A percentile compares a stretch with the other conserved stretches of the same genome.
These are phyloP conservation scores for Yamadazyma phyllophila DNA, from an alignment of 805 yeast species.

Conservation along the genomic window DNA sequence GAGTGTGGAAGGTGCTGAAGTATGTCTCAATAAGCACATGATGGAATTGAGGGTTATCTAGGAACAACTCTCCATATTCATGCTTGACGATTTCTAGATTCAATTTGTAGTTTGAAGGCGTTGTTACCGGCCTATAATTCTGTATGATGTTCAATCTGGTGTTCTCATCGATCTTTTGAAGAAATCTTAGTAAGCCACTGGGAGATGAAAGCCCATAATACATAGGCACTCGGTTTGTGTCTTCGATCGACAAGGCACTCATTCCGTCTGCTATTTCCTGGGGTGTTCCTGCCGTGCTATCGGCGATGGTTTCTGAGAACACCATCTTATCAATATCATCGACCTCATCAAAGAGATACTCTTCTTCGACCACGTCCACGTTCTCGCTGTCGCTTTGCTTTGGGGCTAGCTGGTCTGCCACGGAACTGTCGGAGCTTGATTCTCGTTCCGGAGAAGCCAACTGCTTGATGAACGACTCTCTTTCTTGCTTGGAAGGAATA, in stretches of 20 bases:
- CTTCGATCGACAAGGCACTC: conserved; percentile 13
- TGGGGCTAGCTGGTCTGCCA: too few species aligned
- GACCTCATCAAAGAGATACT: conserved; percentile 5
- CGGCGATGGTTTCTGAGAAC: conserved; percentile 6
- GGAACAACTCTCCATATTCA: conserved; percentile 7
- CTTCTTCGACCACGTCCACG: conserved; percentile 4
- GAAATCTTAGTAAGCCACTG: conserved; percentile 10
- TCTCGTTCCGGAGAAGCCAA: not conserved
- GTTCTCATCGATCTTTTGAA: conserved; percentile 5
- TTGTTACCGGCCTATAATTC: conserved; percentile 1
- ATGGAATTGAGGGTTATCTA: conserved; percentile 7
- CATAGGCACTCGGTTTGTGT: not conserved
- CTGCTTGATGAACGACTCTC: not conserved
- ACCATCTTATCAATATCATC: conserved; percentile 8
- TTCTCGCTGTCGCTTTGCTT: too few species aligned
- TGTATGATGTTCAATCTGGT: conserved; percentile 2
- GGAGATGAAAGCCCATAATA: conserved; percentile 13
- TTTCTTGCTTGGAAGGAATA: not conserved
- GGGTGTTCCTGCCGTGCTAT: not conserved
- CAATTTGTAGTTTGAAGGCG: not conserved
- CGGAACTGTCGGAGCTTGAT: too few species aligned
- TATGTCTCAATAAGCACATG: conserved; percentile 37
- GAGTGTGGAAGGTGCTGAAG: conserved; percentile 45
- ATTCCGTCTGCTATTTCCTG: conserved; percentile 12
- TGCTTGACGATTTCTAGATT: conserved; percentile 2